Evolutionary conservation across 2,329 filamentous ascomycete genomes (phyloP).

Genomic region (Cordyceps pruinosa): DNA sequence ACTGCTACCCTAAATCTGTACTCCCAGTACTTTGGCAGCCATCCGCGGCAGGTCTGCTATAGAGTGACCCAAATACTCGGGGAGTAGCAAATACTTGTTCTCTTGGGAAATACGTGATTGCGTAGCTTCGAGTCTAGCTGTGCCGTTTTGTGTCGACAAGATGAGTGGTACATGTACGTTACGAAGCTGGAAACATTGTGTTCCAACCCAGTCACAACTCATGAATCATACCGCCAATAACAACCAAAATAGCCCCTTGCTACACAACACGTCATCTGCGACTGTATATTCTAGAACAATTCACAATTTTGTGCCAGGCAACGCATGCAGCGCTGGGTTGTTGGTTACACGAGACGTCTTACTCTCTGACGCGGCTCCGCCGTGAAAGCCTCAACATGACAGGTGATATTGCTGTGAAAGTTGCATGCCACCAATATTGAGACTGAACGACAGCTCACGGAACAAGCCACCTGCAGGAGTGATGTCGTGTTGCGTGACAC

Average conservation of each 20-base stretch:
- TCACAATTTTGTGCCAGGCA: neutral
- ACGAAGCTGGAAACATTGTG: neutral
- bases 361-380: neutral
- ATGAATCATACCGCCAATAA: neutral
- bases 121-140: neutral
- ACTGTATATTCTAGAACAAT: neutral
- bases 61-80: too few species aligned
- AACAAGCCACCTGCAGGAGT: neutral
- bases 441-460: neutral
- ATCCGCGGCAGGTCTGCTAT: too few species aligned
- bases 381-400: neutral
- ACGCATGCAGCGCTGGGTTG: neutral
- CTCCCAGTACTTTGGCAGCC: too few species aligned
- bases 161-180: neutral
- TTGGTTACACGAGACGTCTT: constrained; percentile 6
- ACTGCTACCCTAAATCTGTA: neutral
- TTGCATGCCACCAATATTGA: neutral
- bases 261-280: neutral
- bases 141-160: neutral
- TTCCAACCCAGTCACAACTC: neutral
- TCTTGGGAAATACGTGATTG: neutral
- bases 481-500: neutral
- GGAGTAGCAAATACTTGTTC: neutral
- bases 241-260: neutral
- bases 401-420: neutral